Conservation (phyloP, 345 rosid species). For the Diplotaxis tenuifolia region DNA sequence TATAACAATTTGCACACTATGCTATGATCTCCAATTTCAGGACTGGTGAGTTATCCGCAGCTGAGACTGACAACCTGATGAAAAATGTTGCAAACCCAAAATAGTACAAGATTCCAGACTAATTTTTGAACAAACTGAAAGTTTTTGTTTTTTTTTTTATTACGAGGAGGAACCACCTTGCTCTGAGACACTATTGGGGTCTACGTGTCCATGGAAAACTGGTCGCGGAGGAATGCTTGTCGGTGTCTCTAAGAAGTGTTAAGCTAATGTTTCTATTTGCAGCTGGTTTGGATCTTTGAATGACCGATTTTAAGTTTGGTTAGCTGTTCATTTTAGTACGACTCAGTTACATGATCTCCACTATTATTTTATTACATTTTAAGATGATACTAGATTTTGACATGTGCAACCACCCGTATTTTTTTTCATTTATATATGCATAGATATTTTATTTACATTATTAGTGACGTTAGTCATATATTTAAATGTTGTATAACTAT, state of each 20-base stretch:
- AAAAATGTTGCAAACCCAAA: conserved; percentile 78
- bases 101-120: conserved; percentile 86
- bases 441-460: too few species aligned
- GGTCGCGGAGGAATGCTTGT: conserved; percentile 92
- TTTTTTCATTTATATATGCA: too few species aligned
- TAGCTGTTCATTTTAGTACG: conserved; percentile 12
- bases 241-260: conserved; percentile 87
- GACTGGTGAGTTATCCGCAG: conserved; percentile 80
- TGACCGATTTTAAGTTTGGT: not conserved
- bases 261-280: conserved; percentile 9
- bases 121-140: conserved; percentile 90
- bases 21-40: conserved; percentile 29
- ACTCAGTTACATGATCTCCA: not conserved
- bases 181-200: conserved; percentile 98
- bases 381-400: too few species aligned
- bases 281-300: conserved; percentile 3
- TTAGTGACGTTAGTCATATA: too few species aligned
- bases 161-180: conserved; percentile 71
- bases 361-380: too few species aligned
- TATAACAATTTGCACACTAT: not conserved
- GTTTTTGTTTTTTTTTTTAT: not conserved
- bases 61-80: conserved; percentile 84
- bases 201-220: conserved; percentile 89
- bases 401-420: too few species aligned
- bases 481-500: too few species aligned